These are phyloP conservation scores for Trichoderma gamsii DNA, from an alignment of 495 filamentous ascomycete species.

Conservation along the genomic window DNA sequence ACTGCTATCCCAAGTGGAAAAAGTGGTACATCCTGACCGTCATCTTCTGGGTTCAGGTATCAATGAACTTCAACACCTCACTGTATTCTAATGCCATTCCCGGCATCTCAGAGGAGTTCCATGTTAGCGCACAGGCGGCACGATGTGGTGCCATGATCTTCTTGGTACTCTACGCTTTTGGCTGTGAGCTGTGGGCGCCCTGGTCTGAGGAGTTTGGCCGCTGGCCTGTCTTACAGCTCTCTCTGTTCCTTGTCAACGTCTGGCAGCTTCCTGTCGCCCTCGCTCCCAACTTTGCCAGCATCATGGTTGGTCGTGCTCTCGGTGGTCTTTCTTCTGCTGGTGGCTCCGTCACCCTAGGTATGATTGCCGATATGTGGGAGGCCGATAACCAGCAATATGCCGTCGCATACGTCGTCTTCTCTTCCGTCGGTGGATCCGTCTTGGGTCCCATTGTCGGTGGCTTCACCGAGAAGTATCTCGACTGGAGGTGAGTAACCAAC, in stretches of 20 bases:
- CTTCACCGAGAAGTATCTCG: slow-evolving; percentile 57
- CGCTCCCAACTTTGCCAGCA: slow-evolving; percentile 61
- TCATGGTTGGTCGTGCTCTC: slow-evolving; percentile 59
- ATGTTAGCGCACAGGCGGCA: slow-evolving; percentile 58
- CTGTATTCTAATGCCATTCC: slow-evolving; percentile 62
- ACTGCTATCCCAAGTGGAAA: slow-evolving; percentile 56
- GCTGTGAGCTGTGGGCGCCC: slow-evolving; percentile 77
- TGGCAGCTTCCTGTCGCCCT: slow-evolving; percentile 68
- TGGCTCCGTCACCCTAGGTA: slow-evolving; percentile 74
- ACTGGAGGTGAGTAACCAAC: slow-evolving; percentile 41
- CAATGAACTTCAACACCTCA: slow-evolving; percentile 81
- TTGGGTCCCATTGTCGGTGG: slow-evolving; percentile 77
- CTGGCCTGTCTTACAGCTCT: slow-evolving; percentile 65
- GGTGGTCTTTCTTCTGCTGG: slow-evolving; percentile 70
- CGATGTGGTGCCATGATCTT: slow-evolving; percentile 64
- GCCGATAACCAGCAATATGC: slow-evolving; percentile 66
- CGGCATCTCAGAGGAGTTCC: slow-evolving; percentile 56
- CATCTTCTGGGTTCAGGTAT: slow-evolving; percentile 71
- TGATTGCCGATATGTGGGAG: slow-evolving; percentile 78
- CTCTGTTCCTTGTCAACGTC: slow-evolving; percentile 64
- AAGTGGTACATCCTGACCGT: slow-evolving; percentile 71
- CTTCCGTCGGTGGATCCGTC: slow-evolving; percentile 67
- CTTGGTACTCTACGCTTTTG: slow-evolving; percentile 68
- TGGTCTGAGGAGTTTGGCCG: slow-evolving; percentile 78
- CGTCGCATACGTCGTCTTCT: slow-evolving; percentile 69